phyloP scores from a whole-genome alignment of 768 basidiomycete genomes.

The Kwoniella bestiolae region DNA sequence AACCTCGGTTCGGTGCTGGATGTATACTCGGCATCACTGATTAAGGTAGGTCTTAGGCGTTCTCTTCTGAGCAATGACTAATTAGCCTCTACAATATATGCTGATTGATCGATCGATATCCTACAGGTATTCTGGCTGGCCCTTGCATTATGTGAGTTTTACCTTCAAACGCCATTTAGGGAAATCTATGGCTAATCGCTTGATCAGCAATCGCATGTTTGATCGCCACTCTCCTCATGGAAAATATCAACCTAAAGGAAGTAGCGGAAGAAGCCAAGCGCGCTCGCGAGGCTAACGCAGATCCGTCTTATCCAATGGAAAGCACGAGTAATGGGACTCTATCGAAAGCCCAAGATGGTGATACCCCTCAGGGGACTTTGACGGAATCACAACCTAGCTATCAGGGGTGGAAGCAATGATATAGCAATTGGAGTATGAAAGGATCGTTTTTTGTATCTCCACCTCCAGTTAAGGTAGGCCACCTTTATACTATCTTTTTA shows the following conservation, averaged over 20 bases:
- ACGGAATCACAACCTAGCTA: background rate
- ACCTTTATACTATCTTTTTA: background rate
- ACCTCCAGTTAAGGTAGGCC: background rate
- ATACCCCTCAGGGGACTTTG: background rate
- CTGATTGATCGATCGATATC: too few species aligned
- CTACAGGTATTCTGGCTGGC: constrained; percentile 30
- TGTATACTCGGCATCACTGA: constrained; percentile 19
- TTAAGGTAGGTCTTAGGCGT: constrained; percentile 8
- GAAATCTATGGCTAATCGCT: background rate
- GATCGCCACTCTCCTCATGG: constrained; percentile 17
- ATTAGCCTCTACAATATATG: too few species aligned
- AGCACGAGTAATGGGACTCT: background rate
- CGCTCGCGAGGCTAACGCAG: constrained; percentile 5
- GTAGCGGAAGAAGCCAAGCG: constrained; percentile 20
- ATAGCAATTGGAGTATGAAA: background rate
- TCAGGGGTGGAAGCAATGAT: constrained; percentile 4
- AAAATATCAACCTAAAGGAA: constrained; percentile 30
- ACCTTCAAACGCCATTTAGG: background rate
- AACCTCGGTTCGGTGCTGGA: constrained; percentile 15
- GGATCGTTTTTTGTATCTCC: background rate
- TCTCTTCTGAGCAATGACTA: background rate
- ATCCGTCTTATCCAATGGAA: constrained; percentile 20
- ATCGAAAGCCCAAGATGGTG: background rate
- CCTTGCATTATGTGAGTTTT: constrained; percentile 23
- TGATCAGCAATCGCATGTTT: constrained; percentile 23